Evolutionary conservation across 495 filamentous ascomycete species (phyloP).

Genomic region (Podospora pseudoanserina): DNA sequence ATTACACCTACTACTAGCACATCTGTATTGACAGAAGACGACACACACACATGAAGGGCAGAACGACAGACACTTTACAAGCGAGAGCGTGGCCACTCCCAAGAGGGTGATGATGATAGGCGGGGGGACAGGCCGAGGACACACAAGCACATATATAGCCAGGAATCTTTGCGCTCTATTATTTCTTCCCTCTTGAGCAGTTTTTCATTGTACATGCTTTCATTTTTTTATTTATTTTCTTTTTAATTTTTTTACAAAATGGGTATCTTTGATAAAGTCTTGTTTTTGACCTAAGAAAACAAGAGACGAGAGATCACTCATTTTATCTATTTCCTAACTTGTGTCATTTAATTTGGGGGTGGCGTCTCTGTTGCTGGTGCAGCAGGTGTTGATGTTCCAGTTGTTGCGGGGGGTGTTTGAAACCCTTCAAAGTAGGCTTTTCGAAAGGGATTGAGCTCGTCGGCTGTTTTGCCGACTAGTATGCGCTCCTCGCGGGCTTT

Average conservation of each 20-base stretch:
- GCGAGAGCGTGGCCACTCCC: background rate
- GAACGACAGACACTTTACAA: background rate
- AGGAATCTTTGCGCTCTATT: background rate
- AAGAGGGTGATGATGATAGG: too few relatives aligned
- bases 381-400: background rate
- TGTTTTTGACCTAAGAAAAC: background rate
- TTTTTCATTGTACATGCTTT: background rate
- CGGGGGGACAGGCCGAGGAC: background rate
- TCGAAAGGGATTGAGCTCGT: constrained; percentile 80
- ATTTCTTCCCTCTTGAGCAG: background rate
- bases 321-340: background rate
- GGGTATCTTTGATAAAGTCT: background rate
- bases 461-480: constrained; percentile 48
- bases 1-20: background rate
- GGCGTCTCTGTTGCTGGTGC: background rate
- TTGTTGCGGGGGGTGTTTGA: constrained; percentile 11
- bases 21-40: background rate
- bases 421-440: constrained; percentile 57
- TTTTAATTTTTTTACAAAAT: background rate
- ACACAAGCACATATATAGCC: background rate
- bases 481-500: constrained; percentile 34
- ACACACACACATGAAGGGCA: background rate
- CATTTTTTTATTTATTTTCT: too few relatives aligned
- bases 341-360: background rate
- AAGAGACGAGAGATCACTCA: background rate